phyloP scores from a whole-genome alignment of 2,329 filamentous ascomycete genomes.

The Neofusicoccum cordaticola region DNA sequence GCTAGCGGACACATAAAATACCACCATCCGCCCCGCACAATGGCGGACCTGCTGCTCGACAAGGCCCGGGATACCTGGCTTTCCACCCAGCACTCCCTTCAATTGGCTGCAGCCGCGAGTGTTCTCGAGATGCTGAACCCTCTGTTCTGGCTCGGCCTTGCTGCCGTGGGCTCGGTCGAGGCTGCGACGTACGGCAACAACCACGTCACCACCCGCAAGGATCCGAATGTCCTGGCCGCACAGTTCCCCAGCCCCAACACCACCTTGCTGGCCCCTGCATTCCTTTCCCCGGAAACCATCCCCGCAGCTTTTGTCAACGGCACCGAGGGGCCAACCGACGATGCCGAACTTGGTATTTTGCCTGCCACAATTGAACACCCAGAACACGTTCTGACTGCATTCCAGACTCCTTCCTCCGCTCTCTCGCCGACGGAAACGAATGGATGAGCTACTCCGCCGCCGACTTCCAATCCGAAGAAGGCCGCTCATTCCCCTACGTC shows the following conservation, averaged over 20 bases:
- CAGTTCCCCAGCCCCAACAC: slow-evolving; percentile 33
- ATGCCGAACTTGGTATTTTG: slow-evolving; percentile 23
- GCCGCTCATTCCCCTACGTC: slow-evolving; percentile 31
- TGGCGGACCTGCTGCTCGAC: neutral
- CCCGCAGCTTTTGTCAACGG: slow-evolving; percentile 29
- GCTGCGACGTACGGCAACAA: slow-evolving; percentile 30
- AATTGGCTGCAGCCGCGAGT: neutral
- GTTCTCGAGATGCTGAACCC: neutral
- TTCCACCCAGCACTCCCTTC: neutral
- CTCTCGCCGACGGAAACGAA: slow-evolving; percentile 30
- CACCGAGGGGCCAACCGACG: slow-evolving; percentile 32
- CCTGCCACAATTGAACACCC: neutral
- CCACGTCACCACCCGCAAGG: slow-evolving; percentile 26
- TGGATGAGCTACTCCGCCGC: slow-evolving; percentile 31
- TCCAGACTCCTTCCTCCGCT: slow-evolving; percentile 28
- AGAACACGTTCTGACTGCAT: neutral
- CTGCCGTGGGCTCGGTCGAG: neutral
- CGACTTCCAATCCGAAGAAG: slow-evolving; percentile 34
- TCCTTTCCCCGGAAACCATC: slow-evolving; percentile 28
- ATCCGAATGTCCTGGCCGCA: slow-evolving; percentile 32
- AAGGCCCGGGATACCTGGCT: neutral
- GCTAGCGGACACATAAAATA: neutral
- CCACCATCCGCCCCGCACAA: neutral
- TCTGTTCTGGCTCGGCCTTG: neutral
- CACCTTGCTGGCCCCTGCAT: slow-evolving; percentile 32